These are phyloP conservation scores for Backusella mclennaniae DNA, from an alignment of 192 early-diverging fungal genomes.

Conservation along the genomic window DNA sequence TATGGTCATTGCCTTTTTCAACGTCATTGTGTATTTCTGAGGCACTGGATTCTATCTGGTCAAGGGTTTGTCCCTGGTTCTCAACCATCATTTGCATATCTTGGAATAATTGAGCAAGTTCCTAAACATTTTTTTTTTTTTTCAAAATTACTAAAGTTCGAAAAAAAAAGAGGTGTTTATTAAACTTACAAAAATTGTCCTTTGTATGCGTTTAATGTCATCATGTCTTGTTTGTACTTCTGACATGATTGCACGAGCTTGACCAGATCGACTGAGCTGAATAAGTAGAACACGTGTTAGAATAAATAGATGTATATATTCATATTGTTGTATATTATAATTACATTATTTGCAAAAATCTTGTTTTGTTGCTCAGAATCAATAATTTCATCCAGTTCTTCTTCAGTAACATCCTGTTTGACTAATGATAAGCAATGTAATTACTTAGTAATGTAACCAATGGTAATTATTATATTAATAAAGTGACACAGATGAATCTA, in stretches of 20 bases:
- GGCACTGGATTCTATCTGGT: constrained; percentile 66
- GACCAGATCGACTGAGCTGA: constrained; percentile 64
- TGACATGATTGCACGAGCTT: constrained; percentile 71
- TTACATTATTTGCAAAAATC: constrained; percentile 79
- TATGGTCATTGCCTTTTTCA: constrained; percentile 26
- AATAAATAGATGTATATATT: background rate
- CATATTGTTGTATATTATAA: background rate
- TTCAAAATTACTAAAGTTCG: background rate
- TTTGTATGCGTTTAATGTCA: constrained; percentile 85
- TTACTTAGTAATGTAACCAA: background rate
- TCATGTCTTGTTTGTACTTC: constrained; percentile 84
- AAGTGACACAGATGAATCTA: background rate
- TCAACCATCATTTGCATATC: constrained; percentile 84
- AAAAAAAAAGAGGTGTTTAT: background rate
- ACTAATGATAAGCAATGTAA: constrained; percentile 40
- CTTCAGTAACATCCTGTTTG: constrained; percentile 71
- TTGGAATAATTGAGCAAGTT: constrained; percentile 84
- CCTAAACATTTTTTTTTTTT: constrained; percentile 40
- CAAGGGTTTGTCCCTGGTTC: constrained; percentile 71
- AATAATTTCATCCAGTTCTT: constrained; percentile 71
- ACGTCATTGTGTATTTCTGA: constrained; percentile 18
- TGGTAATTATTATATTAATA: too few relatives aligned
- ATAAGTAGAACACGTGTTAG: constrained; percentile 50
- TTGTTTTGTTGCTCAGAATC: constrained; percentile 64
- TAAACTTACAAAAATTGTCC: constrained; percentile 70